These are phyloP conservation scores for Furcasterigmium furcatum DNA, from an alignment of 2,329 filamentous ascomycete species.

Conservation along the genomic window DNA sequence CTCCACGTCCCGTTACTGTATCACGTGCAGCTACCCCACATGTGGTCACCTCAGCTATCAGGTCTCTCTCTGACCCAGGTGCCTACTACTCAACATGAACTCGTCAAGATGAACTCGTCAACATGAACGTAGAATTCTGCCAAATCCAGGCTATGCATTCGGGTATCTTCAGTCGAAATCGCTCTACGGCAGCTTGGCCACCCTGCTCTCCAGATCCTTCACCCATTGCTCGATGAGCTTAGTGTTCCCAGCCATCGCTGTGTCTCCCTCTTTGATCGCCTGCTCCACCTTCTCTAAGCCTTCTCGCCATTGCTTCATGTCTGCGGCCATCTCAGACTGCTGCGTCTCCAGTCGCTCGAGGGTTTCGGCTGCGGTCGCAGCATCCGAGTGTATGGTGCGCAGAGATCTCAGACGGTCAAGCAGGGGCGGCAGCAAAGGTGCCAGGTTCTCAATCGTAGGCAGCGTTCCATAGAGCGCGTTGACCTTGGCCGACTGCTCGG, in stretches of 20 bases:
- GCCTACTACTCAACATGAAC: too few relatives aligned
- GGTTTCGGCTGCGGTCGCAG: slow-evolving; percentile 75
- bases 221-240: slow-evolving; percentile 87
- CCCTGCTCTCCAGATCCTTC: slow-evolving; percentile 75
- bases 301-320: slow-evolving; percentile 83
- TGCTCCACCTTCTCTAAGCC: slow-evolving; percentile 76
- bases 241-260: slow-evolving; percentile 73
- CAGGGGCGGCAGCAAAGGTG: slow-evolving; percentile 80
- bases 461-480: slow-evolving; percentile 88
- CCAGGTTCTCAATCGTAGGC: slow-evolving; percentile 81
- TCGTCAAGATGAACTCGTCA: too few relatives aligned
- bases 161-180: slow-evolving; percentile 31
- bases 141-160: too few relatives aligned
- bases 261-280: slow-evolving; percentile 67
- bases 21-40: too few relatives aligned
- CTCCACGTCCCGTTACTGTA: too few relatives aligned
- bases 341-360: slow-evolving; percentile 74
- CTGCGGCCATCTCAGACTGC: slow-evolving; percentile 77
- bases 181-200: slow-evolving; percentile 53
- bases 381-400: slow-evolving; percentile 80
- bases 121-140: too few relatives aligned
- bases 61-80: too few relatives aligned
- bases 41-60: too few relatives aligned
- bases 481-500: slow-evolving; percentile 80
- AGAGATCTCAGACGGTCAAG: slow-evolving; percentile 83